Evolutionary conservation across 306 rosid species (phyloP).

Genomic region (Dryas octopetala): DNA sequence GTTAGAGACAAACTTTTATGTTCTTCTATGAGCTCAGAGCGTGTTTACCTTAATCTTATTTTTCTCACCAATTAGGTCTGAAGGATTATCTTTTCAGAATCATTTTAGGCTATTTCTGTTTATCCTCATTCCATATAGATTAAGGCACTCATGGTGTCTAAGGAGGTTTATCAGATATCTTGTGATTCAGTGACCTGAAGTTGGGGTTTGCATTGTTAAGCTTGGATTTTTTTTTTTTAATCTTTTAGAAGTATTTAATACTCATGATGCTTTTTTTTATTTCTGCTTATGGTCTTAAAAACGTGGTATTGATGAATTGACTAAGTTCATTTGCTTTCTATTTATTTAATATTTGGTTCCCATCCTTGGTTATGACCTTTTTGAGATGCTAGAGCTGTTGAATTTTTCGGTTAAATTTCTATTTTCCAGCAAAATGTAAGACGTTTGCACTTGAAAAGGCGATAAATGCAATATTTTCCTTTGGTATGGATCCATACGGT

Average conservation of each 20-base stretch:
- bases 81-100: neutral
- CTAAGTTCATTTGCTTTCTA: neutral
- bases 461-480: neutral
- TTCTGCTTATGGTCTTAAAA: constrained; percentile 1
- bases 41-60: neutral
- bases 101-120: neutral
- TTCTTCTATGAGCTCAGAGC: neutral
- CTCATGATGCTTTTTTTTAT: neutral
- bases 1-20: neutral
- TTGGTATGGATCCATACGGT: constrained; percentile 1
- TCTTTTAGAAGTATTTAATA: neutral
- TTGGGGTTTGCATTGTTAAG: neutral
- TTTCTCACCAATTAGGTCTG: neutral
- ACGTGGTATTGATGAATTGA: neutral
- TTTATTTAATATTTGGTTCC: neutral
- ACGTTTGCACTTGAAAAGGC: neutral
- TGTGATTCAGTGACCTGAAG: neutral
- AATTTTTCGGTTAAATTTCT: neutral
- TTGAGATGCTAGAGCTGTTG: neutral
- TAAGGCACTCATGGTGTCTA: constrained; percentile 2
- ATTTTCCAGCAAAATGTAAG: neutral
- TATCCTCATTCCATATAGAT: constrained; percentile 1
- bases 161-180: constrained; percentile 5
- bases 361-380: neutral
- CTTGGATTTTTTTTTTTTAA: neutral